Conservation (phyloP, 2,329 filamentous ascomycete species). For the Colletotrichum chrysophilum region DNA sequence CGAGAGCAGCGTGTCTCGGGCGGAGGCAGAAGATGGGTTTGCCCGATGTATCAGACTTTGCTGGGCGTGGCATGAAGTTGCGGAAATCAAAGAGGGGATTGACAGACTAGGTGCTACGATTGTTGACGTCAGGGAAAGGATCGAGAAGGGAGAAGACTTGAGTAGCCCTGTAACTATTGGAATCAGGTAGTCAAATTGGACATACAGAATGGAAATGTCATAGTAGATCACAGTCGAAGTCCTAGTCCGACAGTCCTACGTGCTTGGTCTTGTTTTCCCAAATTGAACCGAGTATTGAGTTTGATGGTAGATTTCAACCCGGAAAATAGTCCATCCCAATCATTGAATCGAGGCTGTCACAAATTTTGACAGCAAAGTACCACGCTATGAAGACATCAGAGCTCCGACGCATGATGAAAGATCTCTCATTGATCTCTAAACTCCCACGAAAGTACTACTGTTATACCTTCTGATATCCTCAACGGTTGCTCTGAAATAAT, state of each 20-base stretch:
- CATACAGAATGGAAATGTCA: fast-evolving
- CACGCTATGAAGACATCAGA: background rate
- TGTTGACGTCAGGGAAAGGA: background rate
- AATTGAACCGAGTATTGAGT: fast-evolving
- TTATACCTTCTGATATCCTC: background rate
- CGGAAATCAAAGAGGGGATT: constrained; percentile 70
- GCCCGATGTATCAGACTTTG: constrained; percentile 67
- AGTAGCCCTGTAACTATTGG: background rate
- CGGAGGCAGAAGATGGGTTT: constrained; percentile 46
- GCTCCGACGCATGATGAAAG: no score
- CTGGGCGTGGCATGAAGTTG: constrained; percentile 75
- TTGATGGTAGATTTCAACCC: background rate
- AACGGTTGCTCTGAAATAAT: fast-evolving
- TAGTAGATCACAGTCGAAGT: fast-evolving
- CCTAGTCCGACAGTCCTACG: no score
- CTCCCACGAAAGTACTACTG: no score
- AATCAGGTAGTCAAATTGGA: background rate
- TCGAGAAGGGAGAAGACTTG: background rate
- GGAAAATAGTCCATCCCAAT: no score
- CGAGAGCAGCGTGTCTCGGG: constrained; percentile 42
- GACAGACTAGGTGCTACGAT: constrained; percentile 53
- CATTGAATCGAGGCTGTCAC: background rate
- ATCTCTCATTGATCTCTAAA: background rate
- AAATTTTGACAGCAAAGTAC: fast-evolving
- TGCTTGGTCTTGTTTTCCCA: background rate